A percentile compares a stretch with the other conserved stretches of the same genome.
phyloP scores from a whole-genome alignment of 192 early-diverging fungal genomes.

The Podila epicladia region DNA sequence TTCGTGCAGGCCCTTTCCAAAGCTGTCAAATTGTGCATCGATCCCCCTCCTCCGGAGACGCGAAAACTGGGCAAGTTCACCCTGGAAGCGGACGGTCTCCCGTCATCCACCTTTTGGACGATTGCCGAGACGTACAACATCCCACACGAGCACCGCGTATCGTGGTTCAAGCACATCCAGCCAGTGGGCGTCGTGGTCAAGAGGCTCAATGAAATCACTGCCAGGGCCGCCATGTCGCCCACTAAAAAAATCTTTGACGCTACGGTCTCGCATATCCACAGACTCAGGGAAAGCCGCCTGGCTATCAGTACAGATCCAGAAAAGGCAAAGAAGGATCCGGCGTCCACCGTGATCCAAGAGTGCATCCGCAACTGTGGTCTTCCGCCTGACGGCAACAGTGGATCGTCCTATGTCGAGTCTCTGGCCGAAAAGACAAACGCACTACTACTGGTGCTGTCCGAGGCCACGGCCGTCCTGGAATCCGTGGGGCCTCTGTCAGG shows the following conservation, averaged over 20 bases:
- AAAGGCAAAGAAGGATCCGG: background rate
- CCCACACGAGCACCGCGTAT: background rate
- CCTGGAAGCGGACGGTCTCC: background rate
- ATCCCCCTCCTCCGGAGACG: background rate
- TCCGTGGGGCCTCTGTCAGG: slow-evolving; percentile 5
- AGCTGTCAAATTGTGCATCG: slow-evolving; percentile 48
- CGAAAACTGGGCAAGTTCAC: slow-evolving; percentile 10
- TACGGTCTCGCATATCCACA: slow-evolving; percentile 30
- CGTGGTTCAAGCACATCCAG: too few species aligned
- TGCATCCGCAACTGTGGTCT: slow-evolving; percentile 44
- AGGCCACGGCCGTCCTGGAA: slow-evolving; percentile 7
- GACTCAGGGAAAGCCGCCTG: slow-evolving; percentile 1
- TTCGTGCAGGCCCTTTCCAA: slow-evolving; percentile 8
- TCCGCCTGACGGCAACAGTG: slow-evolving; percentile 22
- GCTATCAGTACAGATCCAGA: background rate
- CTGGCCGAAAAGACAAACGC: slow-evolving; percentile 24
- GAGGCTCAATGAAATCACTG: background rate
- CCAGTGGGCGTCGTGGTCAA: background rate
- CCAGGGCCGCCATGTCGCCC: slow-evolving; percentile 9
- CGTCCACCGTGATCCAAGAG: slow-evolving; percentile 15
- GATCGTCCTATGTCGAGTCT: slow-evolving; percentile 23
- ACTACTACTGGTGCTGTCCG: slow-evolving; percentile 5
- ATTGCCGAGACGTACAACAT: slow-evolving; percentile 9
- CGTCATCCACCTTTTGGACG: background rate
- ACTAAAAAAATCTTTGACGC: slow-evolving; percentile 39